Conservation (phyloP, 371 early-diverging fungal species). For the Circinella umbellata region DNA sequence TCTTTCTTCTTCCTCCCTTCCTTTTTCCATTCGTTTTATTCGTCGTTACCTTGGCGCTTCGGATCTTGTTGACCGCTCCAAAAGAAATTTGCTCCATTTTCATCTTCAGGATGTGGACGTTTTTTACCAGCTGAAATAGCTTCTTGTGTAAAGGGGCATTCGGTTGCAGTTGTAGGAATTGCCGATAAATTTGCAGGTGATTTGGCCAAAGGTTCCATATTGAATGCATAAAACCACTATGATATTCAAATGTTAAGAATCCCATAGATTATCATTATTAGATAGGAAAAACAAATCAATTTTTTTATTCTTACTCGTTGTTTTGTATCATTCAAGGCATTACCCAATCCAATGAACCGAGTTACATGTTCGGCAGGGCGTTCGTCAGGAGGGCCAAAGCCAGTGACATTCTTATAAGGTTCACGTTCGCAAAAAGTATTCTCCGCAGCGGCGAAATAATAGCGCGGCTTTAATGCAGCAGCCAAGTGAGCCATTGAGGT, state of each 20-base stretch:
- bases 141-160: conserved; percentile 56
- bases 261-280: no score
- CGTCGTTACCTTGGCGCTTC: conserved; percentile 25
- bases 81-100: conserved; percentile 35
- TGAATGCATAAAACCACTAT: conserved; percentile 95
- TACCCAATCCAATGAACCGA: conserved; percentile 84
- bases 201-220: conserved; percentile 70
- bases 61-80: conserved; percentile 39
- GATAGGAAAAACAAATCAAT: neutral
- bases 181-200: conserved; percentile 38
- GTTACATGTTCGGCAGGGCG: conserved; percentile 66
- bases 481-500: conserved; percentile 55
- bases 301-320: conserved; percentile 43
- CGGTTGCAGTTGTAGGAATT: conserved; percentile 64
- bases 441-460: conserved; percentile 82
- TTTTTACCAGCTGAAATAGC: conserved; percentile 28
- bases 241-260: conserved; percentile 1
- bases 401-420: conserved; percentile 74
- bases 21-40: no score
- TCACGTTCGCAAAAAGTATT: conserved; percentile 81
- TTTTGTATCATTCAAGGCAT: conserved; percentile 66
- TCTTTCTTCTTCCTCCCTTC: no score
- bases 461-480: conserved; percentile 75
- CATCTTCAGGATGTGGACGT: conserved; percentile 36
- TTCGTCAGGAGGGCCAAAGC: conserved; percentile 46